Percentiles rank a stretch among this genome's conserved stretches.
These are phyloP conservation scores for Colletotrichum sp. DNA, from an alignment of 2,329 filamentous ascomycete species.

Conservation along the genomic window DNA sequence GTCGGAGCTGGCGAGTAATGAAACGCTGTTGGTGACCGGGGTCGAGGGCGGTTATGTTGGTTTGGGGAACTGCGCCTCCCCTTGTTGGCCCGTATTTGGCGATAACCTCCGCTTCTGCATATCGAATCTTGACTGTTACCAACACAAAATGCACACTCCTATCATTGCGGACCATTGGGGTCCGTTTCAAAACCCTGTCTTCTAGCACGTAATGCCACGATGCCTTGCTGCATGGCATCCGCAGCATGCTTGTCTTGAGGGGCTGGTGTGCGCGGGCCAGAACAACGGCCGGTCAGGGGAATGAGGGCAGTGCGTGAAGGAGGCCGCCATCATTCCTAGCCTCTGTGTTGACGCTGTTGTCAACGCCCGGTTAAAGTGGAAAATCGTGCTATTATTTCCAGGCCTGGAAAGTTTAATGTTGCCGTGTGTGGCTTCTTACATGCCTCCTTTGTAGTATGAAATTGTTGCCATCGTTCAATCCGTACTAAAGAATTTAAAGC, in stretches of 20 bases:
- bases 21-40: neutral
- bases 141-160: neutral
- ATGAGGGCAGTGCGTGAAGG: neutral
- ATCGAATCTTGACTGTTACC: neutral
- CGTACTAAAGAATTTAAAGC: neutral
- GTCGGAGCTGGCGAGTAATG: neutral
- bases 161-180: neutral
- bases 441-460: neutral
- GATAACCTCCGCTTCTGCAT: neutral
- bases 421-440: neutral
- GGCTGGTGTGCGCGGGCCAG: neutral
- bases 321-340: neutral
- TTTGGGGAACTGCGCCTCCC: neutral
- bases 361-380: neutral
- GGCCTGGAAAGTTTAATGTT: rapidly evolving
- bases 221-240: neutral
- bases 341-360: neutral
- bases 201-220: neutral
- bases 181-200: neutral
- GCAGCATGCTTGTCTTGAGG: neutral
- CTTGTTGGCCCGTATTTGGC: neutral
- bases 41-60: neutral
- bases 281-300: neutral
- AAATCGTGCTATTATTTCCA: neutral
- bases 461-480: neutral